Conservation (phyloP, 768 basidiomycete genomes). For the Boletus edulis region DNA sequence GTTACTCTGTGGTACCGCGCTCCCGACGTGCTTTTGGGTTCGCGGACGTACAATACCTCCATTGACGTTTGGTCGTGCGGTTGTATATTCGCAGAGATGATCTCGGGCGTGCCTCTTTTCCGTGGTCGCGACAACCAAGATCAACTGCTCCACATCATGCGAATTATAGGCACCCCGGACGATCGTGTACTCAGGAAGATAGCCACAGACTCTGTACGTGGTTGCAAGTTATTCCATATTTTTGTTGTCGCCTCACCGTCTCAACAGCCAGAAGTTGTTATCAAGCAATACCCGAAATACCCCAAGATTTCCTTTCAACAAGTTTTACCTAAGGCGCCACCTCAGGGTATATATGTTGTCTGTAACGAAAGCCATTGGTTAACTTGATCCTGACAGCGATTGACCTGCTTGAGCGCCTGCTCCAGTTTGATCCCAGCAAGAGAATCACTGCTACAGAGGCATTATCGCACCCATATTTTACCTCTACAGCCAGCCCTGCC, state of each 20-base stretch:
- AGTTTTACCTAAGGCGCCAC: conserved; percentile 81
- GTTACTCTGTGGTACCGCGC: conserved; percentile 99
- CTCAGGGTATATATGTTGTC: conserved; percentile 54
- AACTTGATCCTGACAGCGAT: conserved; percentile 49
- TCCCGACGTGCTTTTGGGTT: conserved; percentile 95
- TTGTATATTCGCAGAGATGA: conserved; percentile 99
- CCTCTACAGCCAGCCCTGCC: conserved; percentile 41
- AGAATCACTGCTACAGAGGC: conserved; percentile 91
- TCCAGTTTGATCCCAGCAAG: conserved; percentile 94
- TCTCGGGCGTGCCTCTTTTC: conserved; percentile 94
- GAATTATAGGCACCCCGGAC: conserved; percentile 93
- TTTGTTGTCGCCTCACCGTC: conserved; percentile 7
- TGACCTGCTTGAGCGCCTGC: conserved; percentile 89
- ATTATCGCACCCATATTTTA: conserved; percentile 90
- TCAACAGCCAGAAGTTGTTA: conserved; percentile 71
- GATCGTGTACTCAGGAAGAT: conserved; percentile 88
- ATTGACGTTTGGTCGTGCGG: conserved; percentile 99
- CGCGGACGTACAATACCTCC: conserved; percentile 94
- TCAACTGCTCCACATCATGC: conserved; percentile 96
- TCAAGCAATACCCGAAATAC: conserved; percentile 86
- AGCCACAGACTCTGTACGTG: conserved; percentile 78
- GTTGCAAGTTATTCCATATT: not conserved
- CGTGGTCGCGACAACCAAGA: conserved; percentile 96
- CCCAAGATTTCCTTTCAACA: conserved; percentile 80
- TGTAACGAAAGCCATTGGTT: not conserved